A percentile compares a stretch with the other conserved stretches of the same genome.
These are phyloP conservation scores for Clausena lansium DNA, from an alignment of 345 rosid genomes.

Conservation along the genomic window DNA sequence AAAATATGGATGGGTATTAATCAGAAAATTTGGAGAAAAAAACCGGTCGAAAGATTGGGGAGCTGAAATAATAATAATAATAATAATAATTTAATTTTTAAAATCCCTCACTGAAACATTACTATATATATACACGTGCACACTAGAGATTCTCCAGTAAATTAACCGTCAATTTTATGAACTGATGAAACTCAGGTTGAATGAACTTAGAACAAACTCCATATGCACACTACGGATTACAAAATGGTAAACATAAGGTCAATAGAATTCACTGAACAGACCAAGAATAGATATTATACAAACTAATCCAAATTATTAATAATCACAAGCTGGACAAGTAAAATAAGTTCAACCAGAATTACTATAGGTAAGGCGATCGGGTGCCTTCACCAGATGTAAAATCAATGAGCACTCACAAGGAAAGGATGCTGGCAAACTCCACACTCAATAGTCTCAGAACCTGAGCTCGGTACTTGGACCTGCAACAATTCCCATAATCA, in stretches of 20 bases:
- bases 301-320: conserved; percentile 18
- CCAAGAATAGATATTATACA: conserved; percentile 15
- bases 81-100: no score
- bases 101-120: no score
- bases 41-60: no score
- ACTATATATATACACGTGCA: no score
- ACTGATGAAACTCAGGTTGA: background rate
- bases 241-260: background rate
- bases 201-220: background rate
- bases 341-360: background rate
- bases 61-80: no score
- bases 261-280: conserved; percentile 8
- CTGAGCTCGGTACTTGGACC: conserved; percentile 99
- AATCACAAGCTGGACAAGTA: conserved; percentile 12
- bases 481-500: conserved; percentile 29
- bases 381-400: background rate
- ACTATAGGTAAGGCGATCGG: background rate
- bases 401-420: conserved; percentile 85
- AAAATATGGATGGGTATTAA: no score
- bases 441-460: conserved; percentile 98
- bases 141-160: background rate
- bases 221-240: conserved; percentile 1
- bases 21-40: no score
- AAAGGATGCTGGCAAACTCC: conserved; percentile 98
- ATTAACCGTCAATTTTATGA: conserved; percentile 5